Conservation (phyloP, 2,329 filamentous ascomycete species). For the Fusarium miscanthi region DNA sequence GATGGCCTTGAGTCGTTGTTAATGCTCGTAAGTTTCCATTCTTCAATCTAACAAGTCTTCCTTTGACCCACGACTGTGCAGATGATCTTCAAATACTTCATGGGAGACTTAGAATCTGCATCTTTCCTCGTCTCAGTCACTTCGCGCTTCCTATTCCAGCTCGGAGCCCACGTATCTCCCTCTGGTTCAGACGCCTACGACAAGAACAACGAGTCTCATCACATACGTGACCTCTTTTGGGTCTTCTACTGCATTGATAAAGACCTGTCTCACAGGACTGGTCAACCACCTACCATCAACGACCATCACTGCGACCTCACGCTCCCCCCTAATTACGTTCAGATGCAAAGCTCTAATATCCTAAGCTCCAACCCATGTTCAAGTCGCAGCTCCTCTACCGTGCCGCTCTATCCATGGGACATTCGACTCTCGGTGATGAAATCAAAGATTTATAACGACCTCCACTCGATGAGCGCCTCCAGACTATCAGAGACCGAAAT, state of each 20-base stretch:
- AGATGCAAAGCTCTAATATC: constrained; percentile 3
- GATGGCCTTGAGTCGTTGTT: neutral
- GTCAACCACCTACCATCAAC: neutral
- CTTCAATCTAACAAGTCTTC: rapidly evolving
- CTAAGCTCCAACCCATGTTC: neutral
- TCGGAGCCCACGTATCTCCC: neutral
- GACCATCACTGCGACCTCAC: constrained; percentile 18
- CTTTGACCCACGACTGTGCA: rapidly evolving
- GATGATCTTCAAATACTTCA: constrained; percentile 3
- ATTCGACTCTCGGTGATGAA: neutral
- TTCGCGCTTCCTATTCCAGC: neutral
- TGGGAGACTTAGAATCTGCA: neutral
- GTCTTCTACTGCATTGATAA: constrained; percentile 25
- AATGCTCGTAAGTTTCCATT: neutral
- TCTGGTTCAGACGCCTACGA: rapidly evolving
- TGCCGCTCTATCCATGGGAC: constrained; percentile 3
- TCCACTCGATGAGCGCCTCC: neutral
- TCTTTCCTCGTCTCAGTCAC: neutral
- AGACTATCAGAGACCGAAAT: neutral
- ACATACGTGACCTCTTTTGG: constrained; percentile 16
- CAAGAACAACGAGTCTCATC: neutral
- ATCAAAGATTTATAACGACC: neutral
- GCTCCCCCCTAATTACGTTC: neutral
- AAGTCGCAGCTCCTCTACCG: neutral
- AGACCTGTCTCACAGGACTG: constrained; percentile 5